Base-by-base conservation (phyloP, 306 rosid species). In the Benincasa hispida region DNA sequence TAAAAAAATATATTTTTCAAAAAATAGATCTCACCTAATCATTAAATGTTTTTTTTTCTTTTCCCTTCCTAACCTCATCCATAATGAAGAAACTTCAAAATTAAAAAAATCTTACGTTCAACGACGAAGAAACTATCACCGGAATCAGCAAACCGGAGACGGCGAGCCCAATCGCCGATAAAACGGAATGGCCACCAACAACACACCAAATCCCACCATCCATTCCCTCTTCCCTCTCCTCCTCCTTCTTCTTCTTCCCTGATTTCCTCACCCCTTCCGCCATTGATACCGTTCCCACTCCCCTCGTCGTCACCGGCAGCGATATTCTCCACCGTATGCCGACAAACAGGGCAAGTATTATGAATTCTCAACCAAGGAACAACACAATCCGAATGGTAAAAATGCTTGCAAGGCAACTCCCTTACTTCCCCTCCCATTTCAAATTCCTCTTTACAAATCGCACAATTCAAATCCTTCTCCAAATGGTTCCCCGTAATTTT, bases 341-440 rank as follows among this genome's bases (percentile, higher is more conserved):
- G 92, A 59, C 94, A 89, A 10, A 91, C 86, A 3, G 98, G 98
- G 60, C 98, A 90, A 0, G 98, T 85, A 27, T 85, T 93, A 60
- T 87, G 96, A 45, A 87, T 59, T 1, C 70, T 70, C 39, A 93
- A 84, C 98, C 98, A 93, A 8, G 98, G 91, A 1, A 79, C 60
- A 45, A 93, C 78, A 66, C 98, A 93, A 21, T 85, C 90, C 0
- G 84, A 81, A 80, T 93, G 98, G 58, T 91, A 93, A 78, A 91
- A 82, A 81, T 93, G 98, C 28, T 72, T 85, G 85, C 98, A 93
- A 2, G 98, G 94, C 79, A 91, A 72, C 60, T 89, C 93, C 22
- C 74, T 87, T 51, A 78, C 90, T 76, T 89, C 90, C 47, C 51
- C 86, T 2, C 76, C 90, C 19, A 91, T 21, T 72, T 68, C 78